Conservation (phyloP, 2,329 filamentous ascomycete genomes). For the Paecilomyces sp. region DNA sequence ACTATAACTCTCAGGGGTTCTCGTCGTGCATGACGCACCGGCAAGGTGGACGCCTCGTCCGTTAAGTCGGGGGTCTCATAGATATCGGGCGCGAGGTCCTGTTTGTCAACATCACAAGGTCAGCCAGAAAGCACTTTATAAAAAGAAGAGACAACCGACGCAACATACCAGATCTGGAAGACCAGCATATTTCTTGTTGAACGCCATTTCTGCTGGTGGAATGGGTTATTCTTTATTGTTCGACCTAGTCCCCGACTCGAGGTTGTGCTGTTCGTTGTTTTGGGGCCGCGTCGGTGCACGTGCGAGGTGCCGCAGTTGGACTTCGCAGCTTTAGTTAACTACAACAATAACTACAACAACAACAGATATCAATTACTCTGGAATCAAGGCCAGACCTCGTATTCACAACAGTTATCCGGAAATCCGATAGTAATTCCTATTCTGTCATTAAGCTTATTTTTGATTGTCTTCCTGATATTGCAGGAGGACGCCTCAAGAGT, state of each 20-base stretch:
- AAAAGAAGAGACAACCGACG: background rate
- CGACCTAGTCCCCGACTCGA: background rate
- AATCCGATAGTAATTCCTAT: background rate
- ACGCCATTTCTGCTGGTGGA: conserved; percentile 49
- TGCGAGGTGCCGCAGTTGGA: background rate
- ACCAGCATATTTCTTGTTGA: conserved; percentile 74
- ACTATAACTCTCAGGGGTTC: background rate
- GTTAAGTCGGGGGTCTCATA: conserved; percentile 94
- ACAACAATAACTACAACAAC: background rate
- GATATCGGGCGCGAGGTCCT: conserved; percentile 90
- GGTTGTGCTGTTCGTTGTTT: background rate
- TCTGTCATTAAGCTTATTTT: background rate
- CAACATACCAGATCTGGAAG: conserved; percentile 65
- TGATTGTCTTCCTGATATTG: background rate
- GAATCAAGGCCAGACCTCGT: background rate
- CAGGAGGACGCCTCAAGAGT: background rate
- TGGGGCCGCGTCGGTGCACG: background rate
- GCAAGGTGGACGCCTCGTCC: conserved; percentile 80
- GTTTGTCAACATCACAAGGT: conserved; percentile 2
- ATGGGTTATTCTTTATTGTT: background rate
- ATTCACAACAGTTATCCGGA: background rate
- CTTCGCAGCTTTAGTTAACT: background rate
- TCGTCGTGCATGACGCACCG: conserved; percentile 47
- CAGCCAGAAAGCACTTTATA: background rate
- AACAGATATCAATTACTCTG: too few relatives aligned